A percentile compares a stretch with the other conserved stretches of the same genome.
phyloP scores from a whole-genome alignment of 1,284 basidiomycete genomes.

The Ganoderma leucocontextum region DNA sequence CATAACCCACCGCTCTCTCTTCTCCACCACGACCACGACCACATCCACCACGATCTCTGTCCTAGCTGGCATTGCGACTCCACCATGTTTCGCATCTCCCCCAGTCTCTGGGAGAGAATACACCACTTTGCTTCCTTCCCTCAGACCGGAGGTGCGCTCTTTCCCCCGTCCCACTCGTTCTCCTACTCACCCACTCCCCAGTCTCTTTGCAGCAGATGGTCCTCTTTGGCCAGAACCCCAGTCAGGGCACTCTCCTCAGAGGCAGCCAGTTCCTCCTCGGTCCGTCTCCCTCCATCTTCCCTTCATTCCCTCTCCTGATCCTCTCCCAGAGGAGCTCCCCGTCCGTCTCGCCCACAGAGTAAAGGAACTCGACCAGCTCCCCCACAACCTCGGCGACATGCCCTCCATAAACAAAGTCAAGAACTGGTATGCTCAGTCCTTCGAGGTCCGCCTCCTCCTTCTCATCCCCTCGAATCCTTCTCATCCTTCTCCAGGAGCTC shows the following conservation, averaged over 20 bases:
- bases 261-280: slow-evolving; percentile 87
- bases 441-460: slow-evolving; percentile 73
- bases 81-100: slow-evolving; percentile 71
- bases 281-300: slow-evolving; percentile 40
- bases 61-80: neutral
- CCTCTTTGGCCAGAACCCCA: slow-evolving; percentile 86
- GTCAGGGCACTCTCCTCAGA: slow-evolving; percentile 87
- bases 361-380: slow-evolving; percentile 95
- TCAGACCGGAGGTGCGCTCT: slow-evolving; percentile 82
- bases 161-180: slow-evolving; percentile 1
- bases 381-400: slow-evolving; percentile 93
- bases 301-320: neutral
- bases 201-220: slow-evolving; percentile 95
- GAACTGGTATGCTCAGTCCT: slow-evolving; percentile 99
- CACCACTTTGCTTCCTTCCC: slow-evolving; percentile 95
- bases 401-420: slow-evolving; percentile 95
- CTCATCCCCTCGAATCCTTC: slow-evolving; percentile 6
- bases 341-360: slow-evolving; percentile 96
- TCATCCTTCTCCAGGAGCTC: slow-evolving; percentile 70
- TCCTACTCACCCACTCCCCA: slow-evolving; percentile 39
- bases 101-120: slow-evolving; percentile 91
- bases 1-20: neutral
- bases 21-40: neutral
- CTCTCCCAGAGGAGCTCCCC: slow-evolving; percentile 82
- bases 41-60: neutral